Evolutionary conservation across 2,329 filamentous ascomycete genomes (phyloP).

Genomic region (Aspergillus sergii): DNA sequence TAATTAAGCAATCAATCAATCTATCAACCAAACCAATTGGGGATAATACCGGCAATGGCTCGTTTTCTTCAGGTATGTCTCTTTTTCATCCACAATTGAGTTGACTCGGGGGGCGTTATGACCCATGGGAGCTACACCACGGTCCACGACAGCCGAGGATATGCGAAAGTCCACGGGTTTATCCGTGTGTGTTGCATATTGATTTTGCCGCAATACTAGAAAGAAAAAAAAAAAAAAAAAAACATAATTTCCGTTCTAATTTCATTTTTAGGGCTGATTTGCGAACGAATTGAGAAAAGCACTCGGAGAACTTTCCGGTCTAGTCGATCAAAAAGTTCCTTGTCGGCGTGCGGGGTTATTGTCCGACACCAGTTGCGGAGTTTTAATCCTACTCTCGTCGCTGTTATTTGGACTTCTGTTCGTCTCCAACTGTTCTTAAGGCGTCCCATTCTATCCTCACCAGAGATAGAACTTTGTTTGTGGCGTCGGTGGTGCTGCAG

Average conservation of each 20-base stretch:
- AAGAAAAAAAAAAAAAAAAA: background rate
- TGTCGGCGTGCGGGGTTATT: background rate
- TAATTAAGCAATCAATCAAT: background rate
- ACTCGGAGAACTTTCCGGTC: background rate
- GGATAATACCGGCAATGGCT: background rate
- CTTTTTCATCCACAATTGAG: background rate
- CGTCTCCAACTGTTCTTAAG: background rate
- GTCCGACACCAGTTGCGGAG: background rate
- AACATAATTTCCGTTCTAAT: background rate
- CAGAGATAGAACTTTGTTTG: background rate
- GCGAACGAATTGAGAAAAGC: background rate
- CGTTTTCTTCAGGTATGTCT: background rate
- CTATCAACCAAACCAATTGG: background rate
- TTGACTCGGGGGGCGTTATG: background rate
- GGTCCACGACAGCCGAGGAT: background rate
- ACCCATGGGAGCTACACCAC: background rate
- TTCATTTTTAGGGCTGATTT: background rate
- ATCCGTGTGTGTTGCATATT: background rate
- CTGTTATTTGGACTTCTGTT: background rate
- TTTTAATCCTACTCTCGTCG: background rate
- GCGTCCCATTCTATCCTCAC: background rate
- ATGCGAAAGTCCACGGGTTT: background rate
- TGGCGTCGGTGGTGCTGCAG: constrained; percentile 1
- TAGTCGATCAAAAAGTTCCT: background rate
- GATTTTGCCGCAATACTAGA: background rate